Base-by-base conservation (phyloP, 2,329 filamentous ascomycete genomes). In the Meredithiella fracta region DNA sequence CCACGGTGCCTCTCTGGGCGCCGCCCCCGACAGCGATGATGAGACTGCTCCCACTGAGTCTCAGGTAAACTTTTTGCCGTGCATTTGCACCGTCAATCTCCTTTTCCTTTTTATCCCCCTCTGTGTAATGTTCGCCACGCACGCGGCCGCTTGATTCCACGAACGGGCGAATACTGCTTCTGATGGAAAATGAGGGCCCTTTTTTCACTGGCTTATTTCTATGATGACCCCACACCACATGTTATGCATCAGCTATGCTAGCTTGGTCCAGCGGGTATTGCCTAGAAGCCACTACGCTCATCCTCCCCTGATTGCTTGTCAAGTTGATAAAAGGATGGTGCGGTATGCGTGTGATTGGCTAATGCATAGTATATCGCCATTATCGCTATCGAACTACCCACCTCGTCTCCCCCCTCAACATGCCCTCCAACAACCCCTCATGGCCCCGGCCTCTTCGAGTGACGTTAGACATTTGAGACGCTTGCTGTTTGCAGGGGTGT, bases 1-100 rank as follows among this genome's bases (percentile, higher is more conserved):
- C 57, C 86, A 84, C 58, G 86, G 87, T 67, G 86, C 86, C 63
- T 83, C 85, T 62, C 77, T 94, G 61, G 88, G 87, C 64, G 88
- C 89, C 63, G 88, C 87, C 60, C 86, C 88, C 62, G 92, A 98
- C 71, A 97, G 92, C 70, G 92, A 98, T 68, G 92, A 98, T 82
- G 92, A 97, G 68, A 86, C 87, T 62, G 84, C 83, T 64, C 91
- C 90, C 62, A 94, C 91, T 61, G 92, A 98, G 75, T 89, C 84
- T 66, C 91, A 98, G 85, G 92, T 97, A 83, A 66, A 83, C 34
- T 25, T 44, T 54, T 17, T 9, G 31, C 22, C 37, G n/a, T 8
- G 15, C 23, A 11, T 55, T 63, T 62, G 60, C 57, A 58, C 59
- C 37, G 57, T 58, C 31, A 53, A 55, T 47, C 25, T 60, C 22